Conservation (phyloP, 176 grass and related monocot species). For the Panicum miliaceum region DNA sequence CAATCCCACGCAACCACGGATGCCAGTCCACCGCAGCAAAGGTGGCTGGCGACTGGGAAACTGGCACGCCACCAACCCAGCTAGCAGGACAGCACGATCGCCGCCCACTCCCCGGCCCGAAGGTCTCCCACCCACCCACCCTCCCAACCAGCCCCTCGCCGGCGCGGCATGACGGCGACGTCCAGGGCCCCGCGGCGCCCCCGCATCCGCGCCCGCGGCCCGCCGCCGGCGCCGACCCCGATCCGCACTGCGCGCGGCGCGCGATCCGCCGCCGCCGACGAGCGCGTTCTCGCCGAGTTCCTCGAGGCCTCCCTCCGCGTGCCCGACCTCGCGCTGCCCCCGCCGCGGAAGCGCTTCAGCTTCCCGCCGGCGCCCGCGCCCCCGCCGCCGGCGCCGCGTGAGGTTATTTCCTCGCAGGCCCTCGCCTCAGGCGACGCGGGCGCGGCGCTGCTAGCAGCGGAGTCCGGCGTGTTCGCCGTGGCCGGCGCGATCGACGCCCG, state of each 20-base stretch:
- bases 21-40: conserved; percentile 9
- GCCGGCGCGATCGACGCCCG: conserved; percentile 23
- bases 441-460: conserved; percentile 15
- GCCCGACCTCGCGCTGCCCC: conserved; percentile 61
- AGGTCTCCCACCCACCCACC: not conserved
- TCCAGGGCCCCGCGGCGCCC: conserved; percentile 40
- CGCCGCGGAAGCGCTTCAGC: conserved; percentile 26
- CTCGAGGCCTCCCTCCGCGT: conserved; percentile 68
- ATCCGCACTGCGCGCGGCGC: conserved; percentile 67
- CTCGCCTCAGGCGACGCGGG: conserved; percentile 7
- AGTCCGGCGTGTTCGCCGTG: conserved; percentile 58
- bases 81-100: not conserved
- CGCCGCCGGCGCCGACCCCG: conserved; percentile 68
- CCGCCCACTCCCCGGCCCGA: no score
- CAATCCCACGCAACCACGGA: conserved; percentile 45
- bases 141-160: not conserved
- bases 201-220: conserved; percentile 44
- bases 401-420: not conserved
- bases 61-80: conserved; percentile 18
- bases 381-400: not conserved
- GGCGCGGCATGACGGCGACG: conserved; percentile 53
- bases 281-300: conserved; percentile 65
- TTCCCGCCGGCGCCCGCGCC: conserved; percentile 41
- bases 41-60: conserved; percentile 12
- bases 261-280: conserved; percentile 73